These are phyloP conservation scores for Babesia divergens DNA, from an alignment of 169 alveolate species.

Conservation along the genomic window DNA sequence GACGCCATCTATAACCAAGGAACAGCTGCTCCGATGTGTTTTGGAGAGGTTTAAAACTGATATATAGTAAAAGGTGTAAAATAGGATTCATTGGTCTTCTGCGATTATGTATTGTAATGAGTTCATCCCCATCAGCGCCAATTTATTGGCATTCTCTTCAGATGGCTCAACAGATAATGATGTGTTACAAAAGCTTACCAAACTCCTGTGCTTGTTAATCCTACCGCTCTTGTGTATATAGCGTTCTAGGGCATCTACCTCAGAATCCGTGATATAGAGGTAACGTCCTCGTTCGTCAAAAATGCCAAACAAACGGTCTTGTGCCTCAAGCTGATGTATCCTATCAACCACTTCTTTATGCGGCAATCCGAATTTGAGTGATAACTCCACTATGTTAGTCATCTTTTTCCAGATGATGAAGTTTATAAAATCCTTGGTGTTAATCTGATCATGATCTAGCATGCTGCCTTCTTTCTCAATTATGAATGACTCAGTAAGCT, in stretches of 20 bases:
- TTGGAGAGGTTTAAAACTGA: background rate
- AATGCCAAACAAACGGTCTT: conserved; percentile 50
- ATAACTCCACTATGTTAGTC: conserved; percentile 51
- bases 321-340: conserved; percentile 47
- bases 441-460: conserved; percentile 5
- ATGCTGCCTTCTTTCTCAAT: conserved; percentile 55
- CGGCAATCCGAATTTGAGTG: conserved; percentile 32
- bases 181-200: conserved; percentile 42
- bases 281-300: conserved; percentile 60
- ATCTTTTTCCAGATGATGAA: conserved; percentile 38
- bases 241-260: conserved; percentile 32
- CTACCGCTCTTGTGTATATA: conserved; percentile 41
- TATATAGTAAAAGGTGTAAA: background rate
- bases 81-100: background rate
- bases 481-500: conserved; percentile 29
- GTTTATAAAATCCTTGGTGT: conserved; percentile 47
- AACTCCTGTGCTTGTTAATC: conserved; percentile 34
- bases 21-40: conserved; percentile 8
- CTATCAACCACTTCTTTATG: conserved; percentile 48
- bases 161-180: conserved; percentile 33
- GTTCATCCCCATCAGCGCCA: background rate
- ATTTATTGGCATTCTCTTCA: background rate
- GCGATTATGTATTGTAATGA: background rate
- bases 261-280: conserved; percentile 43
- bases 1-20: conserved; percentile 9